Percentiles rank a stretch among this genome's conserved stretches.
phyloP scores from a whole-genome alignment of 2,329 filamentous ascomycete species.

The Penicillium sp. region DNA sequence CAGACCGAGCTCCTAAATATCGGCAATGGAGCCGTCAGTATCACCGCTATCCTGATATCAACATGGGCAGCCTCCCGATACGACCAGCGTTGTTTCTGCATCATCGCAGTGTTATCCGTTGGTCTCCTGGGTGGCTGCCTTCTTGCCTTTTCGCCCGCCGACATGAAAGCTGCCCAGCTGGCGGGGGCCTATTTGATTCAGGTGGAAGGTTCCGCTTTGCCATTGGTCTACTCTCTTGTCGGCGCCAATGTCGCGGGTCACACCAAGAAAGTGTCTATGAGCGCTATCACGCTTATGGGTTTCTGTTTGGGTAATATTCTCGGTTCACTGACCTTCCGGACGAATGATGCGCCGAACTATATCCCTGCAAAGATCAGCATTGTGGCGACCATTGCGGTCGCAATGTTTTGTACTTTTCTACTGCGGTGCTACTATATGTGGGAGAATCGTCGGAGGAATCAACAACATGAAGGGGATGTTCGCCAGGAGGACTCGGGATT shows the following conservation, averaged over 20 bases:
- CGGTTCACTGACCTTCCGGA: constrained; percentile 47
- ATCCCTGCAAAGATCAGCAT: constrained; percentile 42
- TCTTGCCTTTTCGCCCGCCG: constrained; percentile 38
- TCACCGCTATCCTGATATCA: constrained; percentile 38
- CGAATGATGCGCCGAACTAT: constrained; percentile 44
- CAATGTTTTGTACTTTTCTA: constrained; percentile 26
- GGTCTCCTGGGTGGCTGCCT: constrained; percentile 46
- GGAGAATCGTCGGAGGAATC: constrained; percentile 33
- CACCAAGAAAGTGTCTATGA: constrained; percentile 52
- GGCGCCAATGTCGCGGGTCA: constrained; percentile 50
- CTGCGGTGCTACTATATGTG: constrained; percentile 28
- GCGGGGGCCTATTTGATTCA: constrained; percentile 46
- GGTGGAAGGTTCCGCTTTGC: constrained; percentile 39
- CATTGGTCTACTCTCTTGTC: constrained; percentile 42
- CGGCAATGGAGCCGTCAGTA: constrained; percentile 43
- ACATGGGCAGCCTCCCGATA: constrained; percentile 40
- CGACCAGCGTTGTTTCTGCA: constrained; percentile 41
- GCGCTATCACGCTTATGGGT: constrained; percentile 46
- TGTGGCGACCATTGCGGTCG: constrained; percentile 31
- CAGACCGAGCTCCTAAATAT: constrained; percentile 46
- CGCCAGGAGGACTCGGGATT: constrained; percentile 29
- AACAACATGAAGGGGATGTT: constrained; percentile 16
- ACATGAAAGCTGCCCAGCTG: constrained; percentile 40
- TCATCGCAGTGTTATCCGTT: constrained; percentile 40
- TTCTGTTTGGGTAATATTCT: constrained; percentile 48